Evolutionary conservation across 2,329 filamentous ascomycete species (phyloP).

Genomic region (Aspergillus alliaceus): DNA sequence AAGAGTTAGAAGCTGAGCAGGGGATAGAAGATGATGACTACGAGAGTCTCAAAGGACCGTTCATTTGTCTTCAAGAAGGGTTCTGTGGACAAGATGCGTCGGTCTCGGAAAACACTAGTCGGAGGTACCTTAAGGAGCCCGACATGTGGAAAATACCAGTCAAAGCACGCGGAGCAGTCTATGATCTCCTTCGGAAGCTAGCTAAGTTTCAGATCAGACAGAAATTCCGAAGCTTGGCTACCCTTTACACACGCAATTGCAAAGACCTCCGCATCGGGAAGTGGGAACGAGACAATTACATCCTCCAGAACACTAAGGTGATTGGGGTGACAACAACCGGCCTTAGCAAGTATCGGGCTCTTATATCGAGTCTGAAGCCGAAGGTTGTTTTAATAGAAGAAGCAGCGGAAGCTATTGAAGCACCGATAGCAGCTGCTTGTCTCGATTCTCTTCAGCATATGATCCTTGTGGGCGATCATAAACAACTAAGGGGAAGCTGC

Average conservation of each 20-base stretch:
- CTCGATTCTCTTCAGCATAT: conserved; percentile 64
- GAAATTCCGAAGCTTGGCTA: conserved; percentile 52
- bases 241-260: conserved; percentile 52
- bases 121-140: conserved; percentile 33
- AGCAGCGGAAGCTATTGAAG: conserved; percentile 69
- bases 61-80: conserved; percentile 44
- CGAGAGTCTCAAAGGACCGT: conserved; percentile 52
- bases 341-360: conserved; percentile 72
- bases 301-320: conserved; percentile 61
- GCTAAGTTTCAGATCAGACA: conserved; percentile 51
- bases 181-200: conserved; percentile 61
- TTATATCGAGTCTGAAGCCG: conserved; percentile 67
- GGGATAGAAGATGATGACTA: conserved; percentile 54
- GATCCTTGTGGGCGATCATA: conserved; percentile 75
- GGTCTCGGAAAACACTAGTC: conserved; percentile 36
- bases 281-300: conserved; percentile 60
- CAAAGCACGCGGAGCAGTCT: conserved; percentile 62
- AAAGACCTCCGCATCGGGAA: conserved; percentile 56
- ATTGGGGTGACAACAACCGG: conserved; percentile 77
- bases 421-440: conserved; percentile 59
- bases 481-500: conserved; percentile 71
- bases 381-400: conserved; percentile 74
- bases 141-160: conserved; percentile 64
- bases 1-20: conserved; percentile 61
- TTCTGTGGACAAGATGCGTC: conserved; percentile 29